These are phyloP conservation scores for Saccharomycopsis olivae DNA, from an alignment of 805 yeast species.

Conservation along the genomic window DNA sequence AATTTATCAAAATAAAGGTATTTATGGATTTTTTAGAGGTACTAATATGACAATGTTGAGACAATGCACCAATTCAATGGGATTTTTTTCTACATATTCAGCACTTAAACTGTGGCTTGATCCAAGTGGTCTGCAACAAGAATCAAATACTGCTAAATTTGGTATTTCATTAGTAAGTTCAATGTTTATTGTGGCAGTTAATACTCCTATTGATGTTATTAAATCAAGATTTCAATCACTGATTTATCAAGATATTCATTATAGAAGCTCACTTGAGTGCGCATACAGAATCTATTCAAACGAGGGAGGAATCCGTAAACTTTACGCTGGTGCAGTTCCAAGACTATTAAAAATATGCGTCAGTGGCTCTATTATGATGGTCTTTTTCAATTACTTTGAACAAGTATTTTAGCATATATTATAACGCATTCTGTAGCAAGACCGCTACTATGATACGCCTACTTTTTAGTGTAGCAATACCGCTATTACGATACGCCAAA, in stretches of 20 bases:
- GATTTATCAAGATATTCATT: conserved; percentile 34
- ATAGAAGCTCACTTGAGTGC: conserved; percentile 52
- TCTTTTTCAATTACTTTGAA: conserved; percentile 16
- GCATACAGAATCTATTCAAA: conserved; percentile 37
- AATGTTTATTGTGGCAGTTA: conserved; percentile 58
- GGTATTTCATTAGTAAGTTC: conserved; percentile 42
- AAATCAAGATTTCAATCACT: conserved; percentile 76
- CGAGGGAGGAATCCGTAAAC: conserved; percentile 32
- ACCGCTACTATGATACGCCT: background rate
- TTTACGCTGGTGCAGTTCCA: conserved; percentile 56
- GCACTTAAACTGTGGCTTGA: conserved; percentile 60
- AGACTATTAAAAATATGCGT: conserved; percentile 60
- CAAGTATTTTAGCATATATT: background rate
- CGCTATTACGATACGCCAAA: too few species aligned
- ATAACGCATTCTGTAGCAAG: background rate
- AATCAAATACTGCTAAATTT: conserved; percentile 25
- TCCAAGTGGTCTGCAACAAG: conserved; percentile 35
- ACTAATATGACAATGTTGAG: conserved; percentile 71
- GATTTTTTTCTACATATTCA: conserved; percentile 77
- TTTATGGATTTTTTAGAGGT: conserved; percentile 74
- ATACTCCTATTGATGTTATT: conserved; percentile 84
- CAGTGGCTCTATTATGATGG: conserved; percentile 34
- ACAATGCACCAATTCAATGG: conserved; percentile 69
- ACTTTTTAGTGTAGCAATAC: background rate
- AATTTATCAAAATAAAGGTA: conserved; percentile 63